Evolutionary conservation across 768 basidiomycete species (phyloP), one percentile per base, ranked within the genome.

Genomic region (Pisolithus albus): DNA sequence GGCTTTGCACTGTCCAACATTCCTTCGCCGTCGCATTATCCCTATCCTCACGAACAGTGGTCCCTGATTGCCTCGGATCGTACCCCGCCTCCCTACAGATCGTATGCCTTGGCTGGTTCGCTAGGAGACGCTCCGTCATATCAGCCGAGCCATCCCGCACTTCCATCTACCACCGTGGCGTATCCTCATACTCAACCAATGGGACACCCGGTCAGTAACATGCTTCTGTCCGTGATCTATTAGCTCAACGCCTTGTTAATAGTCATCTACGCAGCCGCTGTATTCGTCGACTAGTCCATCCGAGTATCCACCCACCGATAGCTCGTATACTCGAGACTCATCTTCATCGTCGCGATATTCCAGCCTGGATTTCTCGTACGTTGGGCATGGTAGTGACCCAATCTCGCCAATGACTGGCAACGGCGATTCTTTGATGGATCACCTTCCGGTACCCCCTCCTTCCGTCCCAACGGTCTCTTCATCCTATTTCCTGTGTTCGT

Each of bases 371-470:
- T 26, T 46, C 28, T 15, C 45, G 4, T 46, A 46, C 30, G 45
- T 34, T 18, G 28, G 5, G 8, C 16, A 46, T 28, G 30, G 45
- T 24, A 24, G 18, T 23, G 13, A 19, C 42, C 4, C 28, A 10
- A 28, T 24, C 42, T 13, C 28, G n/a, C 45, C 15, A 7, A 28
- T 44, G 21, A 13, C 8, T 7, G 28, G 16, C 7, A 46, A 56
- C 1, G 59, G 56, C 4, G 46, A 51, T 16, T 66, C 66, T 0
- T 66, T 62, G 3, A 67, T 67, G 68, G 68, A 68, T 42, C 67
- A 59, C 5, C 38, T 70, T 10, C 66, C 66, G 0, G 5, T 66
- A 46, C 28, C 61, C 66, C 1, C 67, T 66, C 4, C 66, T 16
- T 26, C 66, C 11, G n/a, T 39, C 3, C 60, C 50, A 18, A 39